These are phyloP conservation scores for Gynochthodes officinalis DNA, from an alignment of 257 asterid species.

Conservation along the genomic window DNA sequence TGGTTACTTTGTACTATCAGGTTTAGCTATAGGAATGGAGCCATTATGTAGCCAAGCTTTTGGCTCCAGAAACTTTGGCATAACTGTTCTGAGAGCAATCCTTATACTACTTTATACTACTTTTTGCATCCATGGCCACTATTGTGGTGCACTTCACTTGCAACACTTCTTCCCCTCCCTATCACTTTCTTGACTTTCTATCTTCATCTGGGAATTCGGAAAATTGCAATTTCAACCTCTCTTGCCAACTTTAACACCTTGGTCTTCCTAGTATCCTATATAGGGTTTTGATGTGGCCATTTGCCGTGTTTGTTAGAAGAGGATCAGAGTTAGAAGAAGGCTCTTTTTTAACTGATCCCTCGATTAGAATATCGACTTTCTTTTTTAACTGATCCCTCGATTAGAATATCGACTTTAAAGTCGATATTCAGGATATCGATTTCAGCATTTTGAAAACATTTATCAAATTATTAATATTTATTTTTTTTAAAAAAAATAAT, in stretches of 20 bases:
- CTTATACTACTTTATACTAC: conserved; percentile 58
- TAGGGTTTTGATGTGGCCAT: too few relatives aligned
- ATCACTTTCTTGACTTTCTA: conserved; percentile 72
- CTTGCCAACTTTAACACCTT: conserved; percentile 55
- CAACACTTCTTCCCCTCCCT: conserved; percentile 69
- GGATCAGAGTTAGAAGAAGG: too few relatives aligned
- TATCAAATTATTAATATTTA: too few relatives aligned
- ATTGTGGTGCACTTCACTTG: conserved; percentile 69
- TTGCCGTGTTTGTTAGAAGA: too few relatives aligned
- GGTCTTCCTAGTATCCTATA: conserved; percentile 53
- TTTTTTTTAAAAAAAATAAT: too few relatives aligned
- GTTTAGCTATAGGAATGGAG: conserved; percentile 96
- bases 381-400: too few relatives aligned
- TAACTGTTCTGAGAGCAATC: conserved; percentile 53
- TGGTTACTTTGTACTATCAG: conserved; percentile 85
- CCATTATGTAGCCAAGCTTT: conserved; percentile 92
- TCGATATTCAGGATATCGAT: too few relatives aligned
- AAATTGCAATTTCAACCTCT: conserved; percentile 65
- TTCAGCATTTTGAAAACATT: too few relatives aligned
- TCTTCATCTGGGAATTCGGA: conserved; percentile 62
- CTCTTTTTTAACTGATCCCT: too few relatives aligned
- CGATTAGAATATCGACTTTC: too few relatives aligned
- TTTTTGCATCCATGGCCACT: conserved; percentile 78
- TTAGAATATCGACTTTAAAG: too few relatives aligned
- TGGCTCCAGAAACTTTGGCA: conserved; percentile 66